A percentile compares a stretch with the other conserved stretches of the same genome.
phyloP scores from a whole-genome alignment of 2,329 filamentous ascomycete genomes.

The Penicillium sumatraense region DNA sequence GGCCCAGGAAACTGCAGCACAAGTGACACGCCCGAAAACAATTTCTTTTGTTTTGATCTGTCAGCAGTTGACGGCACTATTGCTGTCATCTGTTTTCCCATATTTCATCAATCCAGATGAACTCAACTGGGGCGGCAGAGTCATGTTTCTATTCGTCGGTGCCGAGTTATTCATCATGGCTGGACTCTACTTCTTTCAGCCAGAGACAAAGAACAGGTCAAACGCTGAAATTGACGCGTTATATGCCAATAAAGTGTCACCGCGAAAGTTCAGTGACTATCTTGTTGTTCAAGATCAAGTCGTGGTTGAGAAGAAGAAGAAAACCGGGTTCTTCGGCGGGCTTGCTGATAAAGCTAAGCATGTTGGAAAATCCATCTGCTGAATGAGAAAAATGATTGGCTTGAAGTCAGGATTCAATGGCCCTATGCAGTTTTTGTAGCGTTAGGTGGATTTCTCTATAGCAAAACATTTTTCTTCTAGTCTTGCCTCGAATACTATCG shows the following conservation, averaged over 20 bases:
- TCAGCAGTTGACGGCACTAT: conserved; percentile 6
- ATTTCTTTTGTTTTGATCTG: conserved; percentile 13
- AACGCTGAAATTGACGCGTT: conserved; percentile 4
- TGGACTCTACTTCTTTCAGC: conserved; percentile 12
- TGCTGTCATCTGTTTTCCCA: conserved; percentile 9
- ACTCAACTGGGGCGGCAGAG: conserved; percentile 11
- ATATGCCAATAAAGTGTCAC: neutral
- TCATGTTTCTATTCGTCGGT: conserved; percentile 13
- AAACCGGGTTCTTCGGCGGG: neutral
- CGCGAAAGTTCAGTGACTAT: neutral
- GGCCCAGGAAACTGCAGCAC: conserved; percentile 8
- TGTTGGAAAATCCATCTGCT: neutral
- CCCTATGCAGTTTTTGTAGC: neutral
- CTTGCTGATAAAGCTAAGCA: neutral
- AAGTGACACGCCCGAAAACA: conserved; percentile 7
- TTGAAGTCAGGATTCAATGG: neutral
- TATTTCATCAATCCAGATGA: conserved; percentile 14
- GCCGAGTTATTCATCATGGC: conserved; percentile 5
- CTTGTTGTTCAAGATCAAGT: conserved; percentile 1
- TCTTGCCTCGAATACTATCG: too few species aligned
- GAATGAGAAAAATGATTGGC: neutral
- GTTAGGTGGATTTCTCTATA: too few species aligned
- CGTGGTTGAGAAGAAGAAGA: neutral
- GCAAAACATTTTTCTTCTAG: neutral
- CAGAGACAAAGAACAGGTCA: conserved; percentile 9